Percentiles rank a stretch among this genome's conserved stretches.
Evolutionary conservation across 2,329 filamentous ascomycete genomes (phyloP).

Genomic region (Ceratocystis eucalypticola): DNA sequence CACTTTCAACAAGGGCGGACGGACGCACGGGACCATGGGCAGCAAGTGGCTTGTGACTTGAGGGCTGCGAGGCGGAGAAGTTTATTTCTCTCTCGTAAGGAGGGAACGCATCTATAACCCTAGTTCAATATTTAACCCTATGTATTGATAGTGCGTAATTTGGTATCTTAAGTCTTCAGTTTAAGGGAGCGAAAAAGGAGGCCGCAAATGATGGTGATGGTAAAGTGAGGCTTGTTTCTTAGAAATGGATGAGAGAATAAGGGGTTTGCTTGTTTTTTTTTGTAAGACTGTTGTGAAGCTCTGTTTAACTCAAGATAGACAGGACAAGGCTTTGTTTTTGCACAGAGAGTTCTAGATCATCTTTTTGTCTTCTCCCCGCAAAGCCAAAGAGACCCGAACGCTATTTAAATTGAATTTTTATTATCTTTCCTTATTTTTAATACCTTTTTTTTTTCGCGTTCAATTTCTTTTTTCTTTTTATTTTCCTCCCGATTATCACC

Average conservation of each 20-base stretch:
- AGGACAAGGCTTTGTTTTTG: too few species aligned
- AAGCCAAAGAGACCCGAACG: neutral
- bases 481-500: neutral
- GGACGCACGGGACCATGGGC: neutral
- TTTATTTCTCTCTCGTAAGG: neutral
- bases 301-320: too few species aligned
- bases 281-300: neutral
- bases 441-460: neutral
- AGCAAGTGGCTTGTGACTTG: slow-evolving; percentile 1
- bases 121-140: neutral
- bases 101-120: neutral
- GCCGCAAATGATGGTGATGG: neutral
- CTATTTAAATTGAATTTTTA: neutral
- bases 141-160: neutral
- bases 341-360: neutral
- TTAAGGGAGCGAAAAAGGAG: neutral
- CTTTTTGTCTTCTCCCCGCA: neutral
- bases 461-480: neutral
- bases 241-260: neutral
- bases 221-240: neutral
- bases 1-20: neutral
- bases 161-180: neutral
- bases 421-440: neutral
- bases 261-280: neutral
- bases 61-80: neutral